Conservation (phyloP, 495 filamentous ascomycete species). For the Aspergillus funiculosus region DNA sequence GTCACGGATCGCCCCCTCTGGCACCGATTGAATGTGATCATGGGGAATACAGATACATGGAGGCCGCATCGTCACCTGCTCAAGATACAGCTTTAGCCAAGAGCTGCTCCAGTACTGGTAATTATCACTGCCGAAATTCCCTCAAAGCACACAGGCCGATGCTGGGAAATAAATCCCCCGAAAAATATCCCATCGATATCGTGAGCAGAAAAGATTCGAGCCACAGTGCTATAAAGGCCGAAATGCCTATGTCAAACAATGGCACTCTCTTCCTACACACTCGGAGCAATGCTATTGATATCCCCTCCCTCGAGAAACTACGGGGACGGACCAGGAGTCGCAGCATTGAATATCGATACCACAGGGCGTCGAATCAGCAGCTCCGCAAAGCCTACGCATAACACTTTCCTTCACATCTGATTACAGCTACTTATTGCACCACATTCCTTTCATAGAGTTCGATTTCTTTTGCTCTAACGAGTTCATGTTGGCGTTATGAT, state of each 20-base stretch:
- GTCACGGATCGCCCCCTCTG: neutral
- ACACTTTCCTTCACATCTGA: constrained; percentile 11
- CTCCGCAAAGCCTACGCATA: constrained; percentile 19
- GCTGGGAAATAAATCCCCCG: neutral
- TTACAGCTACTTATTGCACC: constrained; percentile 2
- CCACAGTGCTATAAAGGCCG: neutral
- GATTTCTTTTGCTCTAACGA: neutral
- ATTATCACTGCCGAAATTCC: neutral
- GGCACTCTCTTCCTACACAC: neutral
- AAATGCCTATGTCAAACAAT: neutral
- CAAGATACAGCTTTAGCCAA: too few relatives aligned
- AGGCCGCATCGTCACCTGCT: too few relatives aligned
- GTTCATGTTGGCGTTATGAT: neutral
- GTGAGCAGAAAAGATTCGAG: neutral
- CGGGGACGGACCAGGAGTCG: constrained; percentile 33
- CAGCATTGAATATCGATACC: constrained; percentile 23
- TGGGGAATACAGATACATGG: too few relatives aligned
- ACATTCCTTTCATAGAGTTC: constrained; percentile 1
- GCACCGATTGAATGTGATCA: neutral
- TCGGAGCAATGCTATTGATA: neutral
- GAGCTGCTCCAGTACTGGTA: neutral
- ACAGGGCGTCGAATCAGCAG: constrained; percentile 22
- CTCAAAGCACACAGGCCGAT: neutral
- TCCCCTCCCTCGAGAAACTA: constrained; percentile 8
- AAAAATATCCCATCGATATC: neutral